Base-by-base conservation (phyloP, 495 filamentous ascomycete species). In the Penicillium coffeae region DNA sequence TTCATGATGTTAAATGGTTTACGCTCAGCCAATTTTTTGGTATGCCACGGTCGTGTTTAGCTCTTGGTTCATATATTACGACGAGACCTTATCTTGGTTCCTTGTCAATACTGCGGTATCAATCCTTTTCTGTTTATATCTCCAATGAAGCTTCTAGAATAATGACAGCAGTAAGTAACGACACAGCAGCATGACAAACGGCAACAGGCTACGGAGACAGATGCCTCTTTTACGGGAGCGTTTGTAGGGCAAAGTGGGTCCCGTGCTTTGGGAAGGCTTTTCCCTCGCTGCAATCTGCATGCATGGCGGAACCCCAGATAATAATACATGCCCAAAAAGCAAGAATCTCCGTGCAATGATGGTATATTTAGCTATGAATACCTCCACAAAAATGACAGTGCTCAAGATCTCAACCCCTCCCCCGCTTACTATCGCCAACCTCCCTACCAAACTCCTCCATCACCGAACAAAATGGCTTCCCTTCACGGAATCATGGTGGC, bases 401-500 rank as follows among this genome's bases (percentile, higher is more conserved):
- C n/a, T n/a, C n/a, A n/a, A n/a, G n/a, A n/a, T n/a, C n/a, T n/a
- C n/a, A n/a, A 30, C 25, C 25, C 10, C 4, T 10, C 25, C 25
- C 25, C 25, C 25, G 25, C 10, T 30, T 10, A 5, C 25, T 10
- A 30, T 30, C 25, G 25, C 25, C 25, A 30, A 10, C 25, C 25
- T 10, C 10, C 25, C 25, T 10, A 10, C 25, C 25, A 30, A 15
- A 45, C n/a, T 30, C 25, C 25, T 30, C 25, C 4, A 30, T 10
- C 25, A 30, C 25, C 25, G 10, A 42, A 14, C 46, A 59, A 57
- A 27, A 59, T 64, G 54, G 21, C 51, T 21, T 36, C 51, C 12
- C 58, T 67, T 51, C 38, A 38, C 34, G 66, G 66, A 13, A 64
- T 70, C 47, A 58, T 70, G 47, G 66, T 70, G 21, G 66, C 66